Evolutionary conservation across 768 basidiomycete species (phyloP), one percentile per base, ranked within the genome.

Genomic region (Daedaleopsis sinensis): DNA sequence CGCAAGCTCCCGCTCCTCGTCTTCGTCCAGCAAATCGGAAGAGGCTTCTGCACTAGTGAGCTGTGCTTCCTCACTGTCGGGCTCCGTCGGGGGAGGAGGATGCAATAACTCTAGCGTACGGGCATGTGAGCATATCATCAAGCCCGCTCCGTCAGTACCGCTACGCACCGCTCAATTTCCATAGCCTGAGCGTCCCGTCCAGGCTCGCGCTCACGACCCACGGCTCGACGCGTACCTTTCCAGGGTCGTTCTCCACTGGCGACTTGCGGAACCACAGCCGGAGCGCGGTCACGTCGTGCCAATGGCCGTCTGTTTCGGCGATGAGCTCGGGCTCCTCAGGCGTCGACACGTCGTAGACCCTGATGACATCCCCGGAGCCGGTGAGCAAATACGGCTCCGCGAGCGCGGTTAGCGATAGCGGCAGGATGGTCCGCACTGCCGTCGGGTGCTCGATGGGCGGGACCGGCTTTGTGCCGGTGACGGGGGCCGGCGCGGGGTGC

Each of bases 101-200:
- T 62, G 59, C 52, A 65, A n/a, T 43, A 69, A 39, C 36, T 67
- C 65, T 67, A 21, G 27, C 27, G 7, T 32, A 32, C 3, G 7
- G 27, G 27, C 36, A 32, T 12, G 13, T 16, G 15, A 21, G 49
- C 13, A 32, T 3, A 39, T 7, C 7, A 38, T 38, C n/a, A 35
- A 24, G 12, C 38, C 18, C 35, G 43, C 44, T 27, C 19, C 47
- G 49, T 6, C 32, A n/a, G 7, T 50, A 67, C 74, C 63, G n/a
- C n/a, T n/a, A n/a, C n/a, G n/a, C 70, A 87, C 86, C 90, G 76
- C 52, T 57, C 58, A 96, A 75, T 69, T 79, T 84, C 96, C 96
- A 98, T 70, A 85, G 86, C 63, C 96, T 81, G 52, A 98, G 79
- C 21, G 95, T 97, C 44, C 88, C 85, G 71, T 98, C 96, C 59